Conservation (phyloP, 768 basidiomycete species). For the Russula virescens region DNA sequence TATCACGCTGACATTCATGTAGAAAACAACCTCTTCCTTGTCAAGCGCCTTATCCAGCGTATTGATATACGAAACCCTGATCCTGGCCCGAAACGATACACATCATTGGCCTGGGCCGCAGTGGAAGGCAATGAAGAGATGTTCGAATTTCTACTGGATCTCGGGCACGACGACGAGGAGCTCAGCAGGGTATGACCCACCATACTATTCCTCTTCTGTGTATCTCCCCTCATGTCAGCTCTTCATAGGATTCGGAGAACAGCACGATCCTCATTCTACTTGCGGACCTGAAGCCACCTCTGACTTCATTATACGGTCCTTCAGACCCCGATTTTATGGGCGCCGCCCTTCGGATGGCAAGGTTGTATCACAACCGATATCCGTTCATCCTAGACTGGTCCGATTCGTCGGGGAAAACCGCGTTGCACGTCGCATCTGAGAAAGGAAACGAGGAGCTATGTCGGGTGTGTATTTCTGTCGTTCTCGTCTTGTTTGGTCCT, state of each 20-base stretch:
- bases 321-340: constrained; percentile 58
- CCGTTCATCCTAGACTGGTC: constrained; percentile 89
- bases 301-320: constrained; percentile 42
- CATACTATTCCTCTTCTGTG: not conserved
- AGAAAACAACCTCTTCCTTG: constrained; percentile 95
- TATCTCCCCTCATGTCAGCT: not conserved
- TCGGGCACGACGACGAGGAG: constrained; percentile 91
- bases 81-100: constrained; percentile 64
- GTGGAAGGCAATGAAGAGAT: constrained; percentile 86
- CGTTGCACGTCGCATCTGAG: constrained; percentile 80
- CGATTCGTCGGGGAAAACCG: constrained; percentile 83
- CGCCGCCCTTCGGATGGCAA: constrained; percentile 80
- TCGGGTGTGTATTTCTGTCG: constrained; percentile 46
- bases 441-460: constrained; percentile 90
- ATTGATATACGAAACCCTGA: constrained; percentile 93
- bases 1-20: constrained; percentile 7
- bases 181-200: constrained; percentile 68
- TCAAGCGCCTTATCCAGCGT: constrained; percentile 78
- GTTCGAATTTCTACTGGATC: constrained; percentile 81
- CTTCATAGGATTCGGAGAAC: constrained; percentile 75
- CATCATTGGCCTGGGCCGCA: constrained; percentile 89
- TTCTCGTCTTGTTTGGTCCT: constrained; percentile 22
- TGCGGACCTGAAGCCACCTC: constrained; percentile 67
- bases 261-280: constrained; percentile 91
- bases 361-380: constrained; percentile 81